A percentile compares a stretch with the other conserved stretches of the same genome.
Evolutionary conservation across 2,329 filamentous ascomycete species (phyloP).

Genomic region (Talaromyces sp.): DNA sequence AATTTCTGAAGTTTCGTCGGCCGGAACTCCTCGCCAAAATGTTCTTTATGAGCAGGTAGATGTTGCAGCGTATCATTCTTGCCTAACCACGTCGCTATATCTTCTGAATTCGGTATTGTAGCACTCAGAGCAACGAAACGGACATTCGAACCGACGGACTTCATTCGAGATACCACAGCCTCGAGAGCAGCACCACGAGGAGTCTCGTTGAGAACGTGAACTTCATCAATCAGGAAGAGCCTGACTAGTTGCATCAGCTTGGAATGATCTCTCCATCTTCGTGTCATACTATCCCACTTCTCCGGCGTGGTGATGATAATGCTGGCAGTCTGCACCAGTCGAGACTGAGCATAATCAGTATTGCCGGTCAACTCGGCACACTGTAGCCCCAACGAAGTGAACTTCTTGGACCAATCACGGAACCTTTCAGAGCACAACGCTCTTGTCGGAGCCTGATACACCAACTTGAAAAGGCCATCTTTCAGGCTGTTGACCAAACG

Average conservation of each 20-base stretch:
- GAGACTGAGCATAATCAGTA: conserved; percentile 64
- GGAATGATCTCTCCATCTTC: conserved; percentile 79
- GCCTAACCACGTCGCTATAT: conserved; percentile 78
- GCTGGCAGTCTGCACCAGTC: conserved; percentile 67
- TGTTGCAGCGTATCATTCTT: conserved; percentile 58
- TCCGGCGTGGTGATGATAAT: conserved; percentile 87
- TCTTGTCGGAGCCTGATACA: conserved; percentile 83
- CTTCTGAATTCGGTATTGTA: conserved; percentile 76
- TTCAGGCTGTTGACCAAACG: conserved; percentile 58
- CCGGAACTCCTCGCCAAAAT: conserved; percentile 75
- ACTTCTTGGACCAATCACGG: conserved; percentile 74
- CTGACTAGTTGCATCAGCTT: conserved; percentile 72
- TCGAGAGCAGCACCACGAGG: conserved; percentile 76
- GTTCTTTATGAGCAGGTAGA: conserved; percentile 63
- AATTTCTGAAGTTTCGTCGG: conserved; percentile 73
- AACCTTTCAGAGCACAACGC: conserved; percentile 74
- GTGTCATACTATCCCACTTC: conserved; percentile 87
- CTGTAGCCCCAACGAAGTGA: conserved; percentile 62
- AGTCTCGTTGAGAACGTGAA: conserved; percentile 77
- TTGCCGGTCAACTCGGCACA: conserved; percentile 81
- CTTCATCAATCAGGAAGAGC: conserved; percentile 81
- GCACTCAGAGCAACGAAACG: conserved; percentile 80
- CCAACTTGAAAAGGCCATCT: conserved; percentile 68
- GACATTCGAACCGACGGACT: conserved; percentile 69
- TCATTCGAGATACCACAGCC: conserved; percentile 83